Percentiles rank a stretch among this genome's conserved stretches.
Conservation (phyloP, 371 early-diverging fungal genomes). For the Actinomucor elegans region DNA sequence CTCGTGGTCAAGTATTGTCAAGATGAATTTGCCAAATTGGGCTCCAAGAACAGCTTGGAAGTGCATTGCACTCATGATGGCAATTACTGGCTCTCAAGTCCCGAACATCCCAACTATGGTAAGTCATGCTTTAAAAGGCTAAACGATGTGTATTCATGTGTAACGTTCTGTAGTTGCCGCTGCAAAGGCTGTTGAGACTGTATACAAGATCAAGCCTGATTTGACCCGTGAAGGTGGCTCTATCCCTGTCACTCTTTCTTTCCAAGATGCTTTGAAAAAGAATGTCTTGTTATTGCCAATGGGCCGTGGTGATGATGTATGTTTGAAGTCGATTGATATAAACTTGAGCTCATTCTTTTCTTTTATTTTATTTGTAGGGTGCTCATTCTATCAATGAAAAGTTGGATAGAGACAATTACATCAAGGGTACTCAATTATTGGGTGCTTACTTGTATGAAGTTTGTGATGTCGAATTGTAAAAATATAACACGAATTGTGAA, state of each 20-base stretch:
- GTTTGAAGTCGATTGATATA: slow-evolving; percentile 20
- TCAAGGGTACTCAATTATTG: slow-evolving; percentile 91
- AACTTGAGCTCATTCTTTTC: not conserved
- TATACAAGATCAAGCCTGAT: slow-evolving; percentile 90
- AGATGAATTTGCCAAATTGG: slow-evolving; percentile 85
- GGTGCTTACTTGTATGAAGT: slow-evolving; percentile 90
- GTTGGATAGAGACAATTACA: slow-evolving; percentile 88
- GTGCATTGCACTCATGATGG: slow-evolving; percentile 84
- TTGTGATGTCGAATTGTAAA: slow-evolving; percentile 43
- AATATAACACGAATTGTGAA: not conserved
- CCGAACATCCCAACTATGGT: slow-evolving; percentile 91
- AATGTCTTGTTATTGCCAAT: slow-evolving; percentile 91
- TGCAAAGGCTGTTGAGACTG: slow-evolving; percentile 84
- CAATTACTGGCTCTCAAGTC: slow-evolving; percentile 91
- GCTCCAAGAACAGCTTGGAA: slow-evolving; percentile 79
- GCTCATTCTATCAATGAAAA: slow-evolving; percentile 98
- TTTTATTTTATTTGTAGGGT: slow-evolving; percentile 51
- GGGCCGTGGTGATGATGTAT: slow-evolving; percentile 85
- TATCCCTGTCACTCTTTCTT: slow-evolving; percentile 97
- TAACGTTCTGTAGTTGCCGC: slow-evolving; percentile 77
- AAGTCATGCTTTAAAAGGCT: slow-evolving; percentile 10
- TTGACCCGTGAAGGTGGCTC: slow-evolving; percentile 97
- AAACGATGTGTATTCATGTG: not conserved
- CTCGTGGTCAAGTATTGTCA: slow-evolving; percentile 74
- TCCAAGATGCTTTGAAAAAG: slow-evolving; percentile 92